A percentile compares a stretch with the other conserved stretches of the same genome.
These are phyloP conservation scores for Gentiana macrophylla DNA, from an alignment of 257 asterid genomes.

Conservation along the genomic window DNA sequence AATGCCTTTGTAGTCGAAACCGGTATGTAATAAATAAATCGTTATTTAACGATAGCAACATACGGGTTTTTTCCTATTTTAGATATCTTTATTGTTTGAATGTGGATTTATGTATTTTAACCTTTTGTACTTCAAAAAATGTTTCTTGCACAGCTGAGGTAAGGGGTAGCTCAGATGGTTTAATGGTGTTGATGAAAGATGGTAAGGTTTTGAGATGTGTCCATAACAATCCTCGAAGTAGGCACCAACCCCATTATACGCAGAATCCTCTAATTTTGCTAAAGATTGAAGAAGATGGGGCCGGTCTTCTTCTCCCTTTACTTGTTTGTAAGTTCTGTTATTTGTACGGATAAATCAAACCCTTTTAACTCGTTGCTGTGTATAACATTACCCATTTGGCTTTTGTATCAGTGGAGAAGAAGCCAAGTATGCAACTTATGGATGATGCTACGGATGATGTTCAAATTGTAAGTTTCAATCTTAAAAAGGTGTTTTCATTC, in stretches of 20 bases:
- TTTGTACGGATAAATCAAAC: not conserved
- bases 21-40: too few relatives aligned
- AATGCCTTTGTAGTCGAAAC: too few relatives aligned
- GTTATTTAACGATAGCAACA: too few relatives aligned
- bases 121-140: too few relatives aligned
- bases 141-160: conserved; percentile 47
- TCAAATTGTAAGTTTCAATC: conserved; percentile 49
- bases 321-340: conserved; percentile 49
- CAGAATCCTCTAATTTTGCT: conserved; percentile 64
- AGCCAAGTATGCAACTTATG: conserved; percentile 81
- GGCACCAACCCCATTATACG: conserved; percentile 27
- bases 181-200: conserved; percentile 81
- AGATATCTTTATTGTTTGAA: too few relatives aligned
- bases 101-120: too few relatives aligned
- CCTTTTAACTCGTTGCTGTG: too few relatives aligned
- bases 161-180: conserved; percentile 68
- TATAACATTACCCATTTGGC: too few relatives aligned
- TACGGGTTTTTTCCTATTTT: too few relatives aligned
- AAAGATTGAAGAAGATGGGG: conserved; percentile 71
- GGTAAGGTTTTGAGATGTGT: conserved; percentile 60
- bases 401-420: conserved; percentile 55
- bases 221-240: conserved; percentile 58
- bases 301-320: conserved; percentile 70
- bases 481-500: conserved; percentile 1
- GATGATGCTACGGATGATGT: conserved; percentile 62